phyloP scores from a whole-genome alignment of 495 filamentous ascomycete species.

The Bombardia bombarda region DNA sequence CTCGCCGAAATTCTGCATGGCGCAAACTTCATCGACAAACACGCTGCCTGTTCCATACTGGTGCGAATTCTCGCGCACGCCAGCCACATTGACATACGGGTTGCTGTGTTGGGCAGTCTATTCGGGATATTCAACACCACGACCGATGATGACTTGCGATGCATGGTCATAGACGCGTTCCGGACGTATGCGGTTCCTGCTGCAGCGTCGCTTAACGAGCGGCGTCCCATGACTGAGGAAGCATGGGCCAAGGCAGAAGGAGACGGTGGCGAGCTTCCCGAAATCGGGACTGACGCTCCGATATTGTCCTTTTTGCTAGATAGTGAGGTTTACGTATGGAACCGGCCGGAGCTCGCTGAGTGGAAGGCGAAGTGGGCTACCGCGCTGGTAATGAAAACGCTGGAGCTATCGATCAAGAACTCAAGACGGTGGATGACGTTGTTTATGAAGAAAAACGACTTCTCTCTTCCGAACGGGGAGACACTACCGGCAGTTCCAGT shows the following conservation, averaged over 20 bases:
- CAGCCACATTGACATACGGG: conserved; percentile 26
- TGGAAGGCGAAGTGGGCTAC: conserved; percentile 7
- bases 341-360: neutral
- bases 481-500: conserved; percentile 15
- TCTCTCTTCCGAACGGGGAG: conserved; percentile 7
- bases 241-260: conserved; percentile 23
- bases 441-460: conserved; percentile 17
- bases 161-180: conserved; percentile 16
- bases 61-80: conserved; percentile 18
- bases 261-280: conserved; percentile 4
- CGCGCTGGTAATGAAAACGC: conserved; percentile 9
- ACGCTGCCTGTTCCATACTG: conserved; percentile 19
- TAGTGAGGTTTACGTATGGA: neutral
- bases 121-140: conserved; percentile 16
- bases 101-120: conserved; percentile 24
- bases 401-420: conserved; percentile 13
- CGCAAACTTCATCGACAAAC: conserved; percentile 20
- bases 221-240: conserved; percentile 11
- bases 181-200: conserved; percentile 21
- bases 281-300: neutral
- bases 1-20: conserved; percentile 28
- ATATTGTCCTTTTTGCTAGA: neutral
- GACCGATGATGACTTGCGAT: conserved; percentile 1
- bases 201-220: conserved; percentile 27
- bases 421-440: conserved; percentile 20